Evolutionary conservation across 1,284 basidiomycete species (phyloP).

Genomic region (Trichosporon sp.): DNA sequence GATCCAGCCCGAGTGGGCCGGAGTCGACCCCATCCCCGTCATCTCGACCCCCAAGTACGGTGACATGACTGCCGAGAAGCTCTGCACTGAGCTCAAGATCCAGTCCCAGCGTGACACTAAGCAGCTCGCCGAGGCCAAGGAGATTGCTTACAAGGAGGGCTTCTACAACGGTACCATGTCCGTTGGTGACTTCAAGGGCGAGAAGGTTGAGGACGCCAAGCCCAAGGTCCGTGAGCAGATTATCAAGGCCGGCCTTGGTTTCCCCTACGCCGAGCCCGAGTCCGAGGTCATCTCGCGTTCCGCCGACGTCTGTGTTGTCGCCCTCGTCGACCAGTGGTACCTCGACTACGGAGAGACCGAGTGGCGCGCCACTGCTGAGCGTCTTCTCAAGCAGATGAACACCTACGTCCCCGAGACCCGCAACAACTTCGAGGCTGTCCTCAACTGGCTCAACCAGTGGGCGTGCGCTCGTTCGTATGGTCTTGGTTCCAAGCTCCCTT

Average conservation of each 20-base stretch:
- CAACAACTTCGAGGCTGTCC: constrained; percentile 83
- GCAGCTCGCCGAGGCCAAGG: constrained; percentile 93
- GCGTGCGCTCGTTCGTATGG: constrained; percentile 97
- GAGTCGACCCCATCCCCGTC: constrained; percentile 81
- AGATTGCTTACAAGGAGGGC: constrained; percentile 96
- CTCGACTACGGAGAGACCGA: constrained; percentile 89
- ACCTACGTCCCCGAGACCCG: constrained; percentile 84
- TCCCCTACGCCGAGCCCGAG: constrained; percentile 95
- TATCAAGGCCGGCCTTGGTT: constrained; percentile 72
- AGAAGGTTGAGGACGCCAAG: constrained; percentile 86
- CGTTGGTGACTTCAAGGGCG: constrained; percentile 81
- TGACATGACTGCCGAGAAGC: constrained; percentile 79
- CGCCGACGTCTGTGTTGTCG: constrained; percentile 94
- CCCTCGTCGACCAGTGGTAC: constrained; percentile 99
- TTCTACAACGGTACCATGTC: constrained; percentile 92
- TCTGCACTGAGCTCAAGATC: constrained; percentile 89
- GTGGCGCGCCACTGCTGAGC: constrained; percentile 83
- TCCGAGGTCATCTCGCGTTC: constrained; percentile 83
- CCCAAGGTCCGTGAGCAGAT: constrained; percentile 78
- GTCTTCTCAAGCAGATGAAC: constrained; percentile 80
- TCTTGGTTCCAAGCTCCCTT: constrained; percentile 90
- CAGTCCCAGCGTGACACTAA: constrained; percentile 92
- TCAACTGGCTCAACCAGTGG: constrained; percentile 98
- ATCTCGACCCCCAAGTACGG: constrained; percentile 86
- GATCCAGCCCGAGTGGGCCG: constrained; percentile 84